A percentile compares a stretch with the other conserved stretches of the same genome.
phyloP scores from a whole-genome alignment of 1,284 basidiomycete species.

The Erythrobasidium hasegawianum region DNA sequence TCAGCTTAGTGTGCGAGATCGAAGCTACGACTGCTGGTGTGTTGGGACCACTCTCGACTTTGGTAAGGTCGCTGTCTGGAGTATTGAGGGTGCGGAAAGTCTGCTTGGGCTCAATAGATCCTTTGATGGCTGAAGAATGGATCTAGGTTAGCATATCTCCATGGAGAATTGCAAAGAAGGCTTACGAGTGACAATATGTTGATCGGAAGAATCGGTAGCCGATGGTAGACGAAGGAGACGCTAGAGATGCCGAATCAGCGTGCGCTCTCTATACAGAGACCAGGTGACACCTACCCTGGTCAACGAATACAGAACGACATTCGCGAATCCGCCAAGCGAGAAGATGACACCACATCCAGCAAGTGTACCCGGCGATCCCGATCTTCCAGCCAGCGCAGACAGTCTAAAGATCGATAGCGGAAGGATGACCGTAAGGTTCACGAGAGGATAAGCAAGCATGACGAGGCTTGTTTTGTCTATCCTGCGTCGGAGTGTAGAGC shows the following conservation, averaged over 20 bases:
- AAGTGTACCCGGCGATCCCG: constrained; percentile 12
- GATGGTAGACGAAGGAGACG: not conserved
- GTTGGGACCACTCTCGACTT: constrained; percentile 2
- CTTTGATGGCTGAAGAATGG: too few relatives aligned
- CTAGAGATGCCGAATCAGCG: not conserved
- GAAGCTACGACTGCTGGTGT: not conserved
- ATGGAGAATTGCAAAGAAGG: too few relatives aligned
- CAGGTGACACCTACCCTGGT: constrained; percentile 5
- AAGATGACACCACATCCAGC: constrained; percentile 30
- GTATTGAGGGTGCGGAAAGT: not conserved
- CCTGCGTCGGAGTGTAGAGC: not conserved
- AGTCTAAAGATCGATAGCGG: constrained; percentile 34
- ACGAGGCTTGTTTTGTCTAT: constrained; percentile 23
- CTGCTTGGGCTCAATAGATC: too few relatives aligned
- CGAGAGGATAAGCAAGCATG: constrained; percentile 29
- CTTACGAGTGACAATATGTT: not conserved
- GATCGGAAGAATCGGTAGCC: not conserved
- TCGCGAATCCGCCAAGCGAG: constrained; percentile 28
- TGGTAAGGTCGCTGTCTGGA: constrained; percentile 8
- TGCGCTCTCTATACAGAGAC: not conserved
- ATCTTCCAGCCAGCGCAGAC: constrained; percentile 13
- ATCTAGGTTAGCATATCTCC: too few relatives aligned
- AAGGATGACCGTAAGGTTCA: constrained; percentile 30
- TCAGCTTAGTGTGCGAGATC: constrained; percentile 1
- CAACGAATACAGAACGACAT: constrained; percentile 26